A percentile compares a stretch with the other conserved stretches of the same genome.
Conservation (phyloP, 2,329 filamentous ascomycete genomes). For the Pseudogymnoascus sp. region DNA sequence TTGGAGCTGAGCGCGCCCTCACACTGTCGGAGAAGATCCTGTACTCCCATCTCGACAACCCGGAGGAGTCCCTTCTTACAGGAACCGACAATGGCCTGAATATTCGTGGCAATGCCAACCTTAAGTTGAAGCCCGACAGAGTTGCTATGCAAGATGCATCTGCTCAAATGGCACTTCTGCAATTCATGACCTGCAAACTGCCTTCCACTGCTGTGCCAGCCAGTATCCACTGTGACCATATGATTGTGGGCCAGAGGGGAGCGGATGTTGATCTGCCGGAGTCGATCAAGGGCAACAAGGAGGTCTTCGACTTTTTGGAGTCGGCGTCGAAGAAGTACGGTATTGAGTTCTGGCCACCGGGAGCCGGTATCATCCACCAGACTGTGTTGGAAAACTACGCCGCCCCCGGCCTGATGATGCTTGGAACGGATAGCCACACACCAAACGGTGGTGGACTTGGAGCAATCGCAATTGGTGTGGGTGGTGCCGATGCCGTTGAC, state of each 20-base stretch:
- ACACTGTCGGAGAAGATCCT: slow-evolving; percentile 97
- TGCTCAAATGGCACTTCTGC: slow-evolving; percentile 93
- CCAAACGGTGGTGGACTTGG: slow-evolving; percentile 94
- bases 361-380: slow-evolving; percentile 94
- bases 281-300: slow-evolving; percentile 85
- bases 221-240: slow-evolving; percentile 97
- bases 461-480: slow-evolving; percentile 92
- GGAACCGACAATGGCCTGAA: slow-evolving; percentile 75
- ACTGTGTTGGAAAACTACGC: slow-evolving; percentile 97
- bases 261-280: slow-evolving; percentile 76
- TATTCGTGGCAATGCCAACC: slow-evolving; percentile 79
- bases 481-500: slow-evolving; percentile 94
- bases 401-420: slow-evolving; percentile 96
- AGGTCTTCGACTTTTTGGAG: slow-evolving; percentile 96
- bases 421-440: slow-evolving; percentile 94
- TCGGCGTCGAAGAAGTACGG: slow-evolving; percentile 85
- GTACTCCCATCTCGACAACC: slow-evolving; percentile 86
- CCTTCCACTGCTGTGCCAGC: slow-evolving; percentile 85
- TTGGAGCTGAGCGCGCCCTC: slow-evolving; percentile 54
- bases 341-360: slow-evolving; percentile 92
- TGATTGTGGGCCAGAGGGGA: slow-evolving; percentile 92
- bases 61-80: slow-evolving; percentile 76
- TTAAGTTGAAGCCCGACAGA: slow-evolving; percentile 94
- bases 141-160: slow-evolving; percentile 99
- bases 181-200: slow-evolving; percentile 96